Conservation (phyloP, 2,329 filamentous ascomycete genomes). For the Aspergillus alliaceus region DNA sequence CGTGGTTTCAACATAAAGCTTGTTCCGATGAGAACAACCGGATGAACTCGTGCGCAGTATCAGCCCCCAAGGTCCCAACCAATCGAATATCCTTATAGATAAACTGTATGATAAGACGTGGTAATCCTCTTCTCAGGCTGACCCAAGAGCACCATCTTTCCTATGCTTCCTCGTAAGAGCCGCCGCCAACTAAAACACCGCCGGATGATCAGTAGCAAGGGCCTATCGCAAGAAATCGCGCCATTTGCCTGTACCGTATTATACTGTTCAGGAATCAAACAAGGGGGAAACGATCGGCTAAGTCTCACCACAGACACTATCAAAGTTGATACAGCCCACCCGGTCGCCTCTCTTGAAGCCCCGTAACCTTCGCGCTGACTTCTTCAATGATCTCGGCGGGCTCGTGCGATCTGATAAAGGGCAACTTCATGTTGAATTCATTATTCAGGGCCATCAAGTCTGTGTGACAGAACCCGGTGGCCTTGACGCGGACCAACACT, state of each 20-base stretch:
- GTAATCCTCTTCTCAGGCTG: slow-evolving; percentile 40
- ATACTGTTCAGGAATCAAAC: neutral
- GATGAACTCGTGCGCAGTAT: slow-evolving; percentile 44
- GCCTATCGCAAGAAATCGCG: slow-evolving; percentile 12
- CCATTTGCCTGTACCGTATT: slow-evolving; percentile 36
- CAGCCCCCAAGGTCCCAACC: slow-evolving; percentile 47
- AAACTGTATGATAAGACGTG: slow-evolving; percentile 33
- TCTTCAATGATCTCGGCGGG: slow-evolving; percentile 56
- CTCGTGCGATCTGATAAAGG: slow-evolving; percentile 58
- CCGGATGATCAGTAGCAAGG: slow-evolving; percentile 54
- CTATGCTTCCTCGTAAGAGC: slow-evolving; percentile 62
- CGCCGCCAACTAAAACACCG: slow-evolving; percentile 52
- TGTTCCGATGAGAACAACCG: slow-evolving; percentile 23
- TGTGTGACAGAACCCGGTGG: slow-evolving; percentile 63
- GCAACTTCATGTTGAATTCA: slow-evolving; percentile 50
- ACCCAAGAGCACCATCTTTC: slow-evolving; percentile 59
- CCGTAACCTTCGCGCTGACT: slow-evolving; percentile 41
- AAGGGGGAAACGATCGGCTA: neutral
- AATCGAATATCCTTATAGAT: slow-evolving; percentile 55
- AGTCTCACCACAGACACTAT: slow-evolving; percentile 53
- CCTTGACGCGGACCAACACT: slow-evolving; percentile 61
- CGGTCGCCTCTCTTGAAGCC: slow-evolving; percentile 53
- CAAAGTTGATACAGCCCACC: slow-evolving; percentile 57
- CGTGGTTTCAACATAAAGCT: slow-evolving; percentile 10
- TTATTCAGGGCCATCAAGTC: slow-evolving; percentile 58